Evolutionary conservation across 306 rosid species (phyloP), one percentile per base, ranked within the genome.

Genomic region (Cyamopsis tetragonoloba): DNA sequence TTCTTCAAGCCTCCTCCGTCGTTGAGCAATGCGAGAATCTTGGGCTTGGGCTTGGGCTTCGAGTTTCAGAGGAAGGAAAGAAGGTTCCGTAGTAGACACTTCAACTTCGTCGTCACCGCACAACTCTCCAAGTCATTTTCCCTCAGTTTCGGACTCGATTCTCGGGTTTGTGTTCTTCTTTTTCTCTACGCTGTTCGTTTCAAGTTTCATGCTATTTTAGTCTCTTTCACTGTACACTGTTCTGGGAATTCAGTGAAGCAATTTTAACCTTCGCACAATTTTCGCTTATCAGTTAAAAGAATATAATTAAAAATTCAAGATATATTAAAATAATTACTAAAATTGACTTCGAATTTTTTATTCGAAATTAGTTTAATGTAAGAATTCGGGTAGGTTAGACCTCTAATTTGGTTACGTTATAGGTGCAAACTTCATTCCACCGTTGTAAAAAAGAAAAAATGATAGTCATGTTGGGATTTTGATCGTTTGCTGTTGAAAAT

Each of bases 81-180:
- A 53, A 83, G 32, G 58, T 54, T 69, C 57, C 75, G 75, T 47
- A 57, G 75, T 47, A 57, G 73, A 72, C 89, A 79, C 34, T 42
- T 86, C 35, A 89, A 84, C 72, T 86, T 93, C 50, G 85, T 84
- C 15, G 76, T 83, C 83, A 69, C 54, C 31, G 90, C 99, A 3
- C 87, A 93, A 66, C 91, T 88, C 31, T 90, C 97, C 2, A 83
- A 77, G 68, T 62, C 86, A 0, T 80, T 84, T 61, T 77, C 95
- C 20, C 68, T 84, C 24, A 75, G 78, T 26, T 90, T 86, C 41
- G 96, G 85, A 5, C 83, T 88, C 68, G 99, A 93, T 51, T 86
- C 87, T 77, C 82, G 73, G 96, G 99, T 87, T 46, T 11, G 14
- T 38, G 24, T n/a, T 66, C 10, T 24, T 2, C 30, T 32, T 3